Evolutionary conservation across 306 rosid genomes (phyloP), one percentile per base, ranked within the genome.

Genomic region (Crataegus laevigata): DNA sequence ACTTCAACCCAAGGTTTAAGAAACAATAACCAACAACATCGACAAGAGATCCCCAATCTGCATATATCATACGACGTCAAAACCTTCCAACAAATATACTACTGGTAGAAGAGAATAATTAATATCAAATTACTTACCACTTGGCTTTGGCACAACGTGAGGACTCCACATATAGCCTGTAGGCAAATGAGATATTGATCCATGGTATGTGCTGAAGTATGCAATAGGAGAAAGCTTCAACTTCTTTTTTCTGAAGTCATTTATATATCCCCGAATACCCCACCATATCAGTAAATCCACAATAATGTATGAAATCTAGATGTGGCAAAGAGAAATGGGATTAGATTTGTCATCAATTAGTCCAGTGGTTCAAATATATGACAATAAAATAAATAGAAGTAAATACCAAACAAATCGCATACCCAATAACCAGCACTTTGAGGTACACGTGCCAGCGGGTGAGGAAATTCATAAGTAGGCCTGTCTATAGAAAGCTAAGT

Each of bases 81-180:
- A 83, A 83, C 72, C 75, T 50, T 47, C 58, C 24, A 71, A 24
- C 63, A 78, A n/a, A 54, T 28, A 47, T 64, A 82, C 43, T 26
- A 26, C 13, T 4, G 19, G 55, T 32, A 19, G 21, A 30, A 11
- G 26, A 50, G 14, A 11, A 51, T 47, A 69, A 75, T 47, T 9
- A 71, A 28, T 34, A 38, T 24, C 8, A 9, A 76, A 74, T 72
- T 54, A 21, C 85, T 32, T 87, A 94, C 99, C 99, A 67, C 80
- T 85, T 45, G 99, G 99, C 85, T 94, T 94, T 13, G 97, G 90
- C 76, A 94, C 99, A 84, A 94, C 86, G 76, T 89, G 93, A 68
- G 97, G 91, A 85, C 97, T 94, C 99, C 99, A 94, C 93, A 94
- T 84, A 74, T 94, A 92, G 85, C 86, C 91, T 7, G 97, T 94